These are phyloP conservation scores for Sphagnurus paluster DNA, from an alignment of 1,284 basidiomycete genomes.

Conservation along the genomic window DNA sequence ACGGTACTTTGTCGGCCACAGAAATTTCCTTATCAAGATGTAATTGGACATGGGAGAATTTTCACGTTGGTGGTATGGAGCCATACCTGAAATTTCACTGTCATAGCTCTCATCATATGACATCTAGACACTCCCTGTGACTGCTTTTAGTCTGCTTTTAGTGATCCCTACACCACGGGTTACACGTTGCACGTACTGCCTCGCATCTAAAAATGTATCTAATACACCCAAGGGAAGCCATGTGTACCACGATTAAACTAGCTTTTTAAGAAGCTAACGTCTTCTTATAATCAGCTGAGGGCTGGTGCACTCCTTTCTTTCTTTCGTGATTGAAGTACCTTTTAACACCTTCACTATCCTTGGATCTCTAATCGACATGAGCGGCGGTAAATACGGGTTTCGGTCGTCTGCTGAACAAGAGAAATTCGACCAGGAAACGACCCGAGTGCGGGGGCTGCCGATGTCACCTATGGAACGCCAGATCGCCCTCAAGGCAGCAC, in stretches of 20 bases:
- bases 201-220: not conserved
- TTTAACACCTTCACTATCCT: not conserved
- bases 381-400: constrained; percentile 13
- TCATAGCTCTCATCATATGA: constrained; percentile 1
- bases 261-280: not conserved
- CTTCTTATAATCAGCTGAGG: not conserved
- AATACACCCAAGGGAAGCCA: not conserved
- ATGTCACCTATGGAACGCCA: constrained; percentile 42
- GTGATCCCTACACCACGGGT: not conserved
- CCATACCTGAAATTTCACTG: not conserved
- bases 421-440: constrained; percentile 10
- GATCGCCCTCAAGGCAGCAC: constrained; percentile 43
- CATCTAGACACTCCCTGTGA: not conserved
- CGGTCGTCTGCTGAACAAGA: constrained; percentile 20
- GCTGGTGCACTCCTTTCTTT: not conserved
- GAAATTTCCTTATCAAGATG: not conserved
- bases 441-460: constrained; percentile 10
- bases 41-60: not conserved
- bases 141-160: not conserved
- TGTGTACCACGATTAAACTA: constrained; percentile 2
- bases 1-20: constrained; percentile 1
- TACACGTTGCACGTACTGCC: constrained; percentile 1
- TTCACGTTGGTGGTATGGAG: not conserved
- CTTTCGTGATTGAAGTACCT: not conserved
- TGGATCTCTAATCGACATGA: constrained; percentile 11